Conservation (phyloP, 192 early-diverging fungal genomes). For the Umbelopsis vinacea region DNA sequence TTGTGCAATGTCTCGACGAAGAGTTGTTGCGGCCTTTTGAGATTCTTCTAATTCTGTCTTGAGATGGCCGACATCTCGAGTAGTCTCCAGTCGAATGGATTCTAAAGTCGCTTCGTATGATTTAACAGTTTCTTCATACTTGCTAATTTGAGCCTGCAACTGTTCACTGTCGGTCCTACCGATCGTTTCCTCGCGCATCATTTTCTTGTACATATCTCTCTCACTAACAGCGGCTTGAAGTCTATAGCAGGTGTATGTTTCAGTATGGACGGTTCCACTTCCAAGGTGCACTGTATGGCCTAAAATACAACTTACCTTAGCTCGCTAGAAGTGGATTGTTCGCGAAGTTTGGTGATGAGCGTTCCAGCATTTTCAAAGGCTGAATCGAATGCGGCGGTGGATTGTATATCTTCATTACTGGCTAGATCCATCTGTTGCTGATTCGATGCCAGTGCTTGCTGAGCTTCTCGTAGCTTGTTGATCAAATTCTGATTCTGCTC, state of each 20-base stretch:
- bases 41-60: constrained; percentile 1
- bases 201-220: constrained; percentile 19
- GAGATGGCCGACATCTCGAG: neutral
- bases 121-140: constrained; percentile 14
- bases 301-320: too few species aligned
- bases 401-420: neutral
- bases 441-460: neutral
- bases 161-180: constrained; percentile 16
- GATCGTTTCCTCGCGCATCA: constrained; percentile 15
- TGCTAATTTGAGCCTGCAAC: constrained; percentile 7
- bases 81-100: constrained; percentile 4
- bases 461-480: constrained; percentile 13
- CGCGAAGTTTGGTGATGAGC: constrained; percentile 11
- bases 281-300: too few species aligned
- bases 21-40: neutral
- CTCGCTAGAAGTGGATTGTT: constrained; percentile 12
- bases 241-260: neutral
- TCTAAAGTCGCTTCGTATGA: neutral
- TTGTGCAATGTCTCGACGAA: neutral
- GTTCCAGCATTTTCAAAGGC: constrained; percentile 17
- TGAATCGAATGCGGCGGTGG: neutral
- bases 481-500: constrained; percentile 25
- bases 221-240: constrained; percentile 18
- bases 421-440: constrained; percentile 1
- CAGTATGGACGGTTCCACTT: too few species aligned